phyloP scores from a whole-genome alignment of 1,284 basidiomycete species.

The Pseudozyma thailandica region DNA sequence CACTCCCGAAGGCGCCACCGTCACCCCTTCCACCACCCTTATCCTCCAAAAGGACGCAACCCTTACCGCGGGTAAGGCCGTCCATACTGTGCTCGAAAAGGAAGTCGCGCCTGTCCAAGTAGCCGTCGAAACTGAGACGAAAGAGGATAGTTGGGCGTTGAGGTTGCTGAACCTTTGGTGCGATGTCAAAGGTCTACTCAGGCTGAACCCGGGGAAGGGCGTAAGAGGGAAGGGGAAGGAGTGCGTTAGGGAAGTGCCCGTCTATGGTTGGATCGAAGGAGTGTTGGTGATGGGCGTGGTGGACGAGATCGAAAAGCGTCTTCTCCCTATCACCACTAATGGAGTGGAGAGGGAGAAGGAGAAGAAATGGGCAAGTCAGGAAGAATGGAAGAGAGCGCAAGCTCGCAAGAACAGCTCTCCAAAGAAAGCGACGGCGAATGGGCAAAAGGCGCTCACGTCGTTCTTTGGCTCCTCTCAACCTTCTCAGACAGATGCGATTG shows the following conservation, averaged over 20 bases:
- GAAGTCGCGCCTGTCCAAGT: conserved; percentile 75
- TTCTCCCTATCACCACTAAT: neutral
- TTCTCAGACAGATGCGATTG: neutral
- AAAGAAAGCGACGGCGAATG: conserved; percentile 10
- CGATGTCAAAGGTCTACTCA: conserved; percentile 16
- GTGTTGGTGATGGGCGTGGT: conserved; percentile 59
- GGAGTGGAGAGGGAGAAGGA: neutral
- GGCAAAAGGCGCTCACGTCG: neutral
- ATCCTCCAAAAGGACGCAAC: conserved; percentile 46
- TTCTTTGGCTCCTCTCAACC: conserved; percentile 27
- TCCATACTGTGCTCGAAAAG: conserved; percentile 82
- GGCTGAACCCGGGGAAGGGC: conserved; percentile 12
- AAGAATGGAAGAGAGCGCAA: conserved; percentile 52
- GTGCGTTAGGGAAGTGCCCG: conserved; percentile 57
- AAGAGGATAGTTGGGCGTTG: conserved; percentile 80
- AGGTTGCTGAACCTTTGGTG: conserved; percentile 71
- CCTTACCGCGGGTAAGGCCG: conserved; percentile 67
- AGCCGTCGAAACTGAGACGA: conserved; percentile 70
- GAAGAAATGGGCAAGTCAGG: conserved; percentile 50
- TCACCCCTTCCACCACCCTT: conserved; percentile 31
- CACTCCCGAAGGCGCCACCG: conserved; percentile 43
- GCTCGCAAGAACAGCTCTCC: conserved; percentile 18
- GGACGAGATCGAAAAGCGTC: conserved; percentile 55
- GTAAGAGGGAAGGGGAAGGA: conserved; percentile 3
- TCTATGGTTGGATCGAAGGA: conserved; percentile 58